phyloP scores from a whole-genome alignment of 345 rosid genomes.

The Eucalyptus pauciflora region DNA sequence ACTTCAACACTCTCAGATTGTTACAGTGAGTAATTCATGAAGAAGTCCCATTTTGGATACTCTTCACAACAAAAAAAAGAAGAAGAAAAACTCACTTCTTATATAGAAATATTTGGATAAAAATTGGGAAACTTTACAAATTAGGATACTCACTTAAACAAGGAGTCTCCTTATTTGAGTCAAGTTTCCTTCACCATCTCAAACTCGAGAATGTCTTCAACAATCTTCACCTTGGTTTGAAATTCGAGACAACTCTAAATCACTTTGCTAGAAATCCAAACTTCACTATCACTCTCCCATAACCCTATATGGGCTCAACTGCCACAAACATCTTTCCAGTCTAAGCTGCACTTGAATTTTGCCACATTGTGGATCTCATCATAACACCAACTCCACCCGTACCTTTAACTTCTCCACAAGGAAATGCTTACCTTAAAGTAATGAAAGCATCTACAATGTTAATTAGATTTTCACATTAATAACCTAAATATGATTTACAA shows the following conservation, averaged over 20 bases:
- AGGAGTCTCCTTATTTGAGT: neutral
- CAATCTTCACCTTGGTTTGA: neutral
- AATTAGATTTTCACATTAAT: no score
- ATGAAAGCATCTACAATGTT: no score
- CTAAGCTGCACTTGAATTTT: no score
- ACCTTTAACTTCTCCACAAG: neutral
- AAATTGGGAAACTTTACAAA: neutral
- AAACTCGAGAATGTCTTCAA: neutral
- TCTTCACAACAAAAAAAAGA: neutral
- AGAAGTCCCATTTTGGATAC: neutral
- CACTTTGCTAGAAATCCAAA: neutral
- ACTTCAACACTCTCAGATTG: no score
- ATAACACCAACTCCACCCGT: neutral
- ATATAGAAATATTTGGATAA: neutral
- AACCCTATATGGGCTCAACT: neutral
- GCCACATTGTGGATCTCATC: neutral
- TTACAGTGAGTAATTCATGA: no score
- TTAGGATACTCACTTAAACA: fast-evolving
- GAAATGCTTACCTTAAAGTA: fast-evolving
- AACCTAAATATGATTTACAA: no score
- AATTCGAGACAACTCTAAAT: neutral
- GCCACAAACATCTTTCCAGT: neutral
- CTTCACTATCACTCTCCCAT: fast-evolving
- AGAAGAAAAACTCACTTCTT: neutral
- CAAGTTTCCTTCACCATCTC: neutral